Evolutionary conservation across 805 yeast species (phyloP), one percentile per base, ranked within the genome.

Genomic region (Lachancea lanzarotensis): DNA sequence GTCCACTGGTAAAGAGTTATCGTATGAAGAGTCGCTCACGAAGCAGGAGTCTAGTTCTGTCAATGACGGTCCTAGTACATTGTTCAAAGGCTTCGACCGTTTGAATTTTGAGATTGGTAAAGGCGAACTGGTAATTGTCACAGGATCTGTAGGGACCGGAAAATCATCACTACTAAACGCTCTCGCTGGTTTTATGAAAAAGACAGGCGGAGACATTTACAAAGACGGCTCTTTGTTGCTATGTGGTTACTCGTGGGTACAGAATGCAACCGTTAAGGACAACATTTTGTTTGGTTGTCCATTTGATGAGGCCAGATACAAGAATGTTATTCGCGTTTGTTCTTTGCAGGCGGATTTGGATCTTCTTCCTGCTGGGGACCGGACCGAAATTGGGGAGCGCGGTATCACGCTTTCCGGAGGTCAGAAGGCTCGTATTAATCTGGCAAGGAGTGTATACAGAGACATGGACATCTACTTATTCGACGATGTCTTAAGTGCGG

Each of bases 341-440:
- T 76, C 84, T 1, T 66, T 83, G 46, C 67, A 62, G 11, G 72
- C 70, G 37, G 90, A 83, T 61, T 68, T 83, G 48, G 72, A 73
- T 6, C 68, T 74, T 43, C 62, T 83, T 39, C 79, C 82, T 8
- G 84, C 79, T 35, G 87, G 88, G 9, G 89, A 83, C 54, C 55
- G 64, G 40, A 82, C 89, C 1, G 81, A 80, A 56, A 81, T 82
- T 51, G 90, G 90, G 36, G 90, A 82, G 60, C 67, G 82, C 53
- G 90, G 90, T 46, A 76, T 82, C 42, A 81, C 88, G 0, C 67
- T 82, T 18, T 80, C 87, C 19, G 90, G 90, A 25, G 90, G 90
- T 27, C 90, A 82, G 57, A 82, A 82, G 62, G 86, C 88, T 1
- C 71, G 90, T 52, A 69, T 82, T 43, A 72, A 75, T 50, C 66